Evolutionary conservation across 345 rosid genomes (phyloP), one percentile per base, ranked within the genome.

Genomic region (Erucastrum elatum): DNA sequence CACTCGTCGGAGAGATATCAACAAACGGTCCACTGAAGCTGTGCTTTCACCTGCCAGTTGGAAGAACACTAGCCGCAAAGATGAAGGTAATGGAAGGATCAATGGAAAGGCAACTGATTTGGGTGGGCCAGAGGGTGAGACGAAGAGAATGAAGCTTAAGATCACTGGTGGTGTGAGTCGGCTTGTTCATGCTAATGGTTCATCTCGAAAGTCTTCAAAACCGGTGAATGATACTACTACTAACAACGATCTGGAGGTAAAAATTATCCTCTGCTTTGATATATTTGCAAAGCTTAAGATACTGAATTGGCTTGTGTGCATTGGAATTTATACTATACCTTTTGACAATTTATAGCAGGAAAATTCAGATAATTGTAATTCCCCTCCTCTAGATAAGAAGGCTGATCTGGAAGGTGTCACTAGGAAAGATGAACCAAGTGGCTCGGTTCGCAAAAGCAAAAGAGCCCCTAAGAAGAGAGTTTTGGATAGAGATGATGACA

Each of bases 361-460:
- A 82, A 82, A 77, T 80, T 77, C 78, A 34, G 94, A 86, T 58
- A 87, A 86, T 34, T 79, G 71, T 51, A 73, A 76, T 77, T 84
- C 21, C 21, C 4, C 87, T 12, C 69, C 78, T 84, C 46, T 46
- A 61, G 84, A 86, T 82, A 94, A 84, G 83, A 87, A 82, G 82
- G 76, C 75, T 26, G 87, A 85, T 68, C 82, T 88, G 81, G 87
- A 85, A 79, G 94, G 92, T 74, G 85, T 87, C 30, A 92, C 92
- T 29, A 88, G 92, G 95, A 92, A 83, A 80, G 95, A 85, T 62
- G 92, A 86, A 27, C 85, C 77, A 66, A 71, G 83, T 60, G 92
- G 88, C 70, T 51, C 90, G 46, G 87, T 77, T 80, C 90, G 94
- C 17, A 91, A 91, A 88, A 87, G 98, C 88, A 94, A 85, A 86